Base-by-base conservation (phyloP, 768 basidiomycete species). In the Suillus brevipes region DNA sequence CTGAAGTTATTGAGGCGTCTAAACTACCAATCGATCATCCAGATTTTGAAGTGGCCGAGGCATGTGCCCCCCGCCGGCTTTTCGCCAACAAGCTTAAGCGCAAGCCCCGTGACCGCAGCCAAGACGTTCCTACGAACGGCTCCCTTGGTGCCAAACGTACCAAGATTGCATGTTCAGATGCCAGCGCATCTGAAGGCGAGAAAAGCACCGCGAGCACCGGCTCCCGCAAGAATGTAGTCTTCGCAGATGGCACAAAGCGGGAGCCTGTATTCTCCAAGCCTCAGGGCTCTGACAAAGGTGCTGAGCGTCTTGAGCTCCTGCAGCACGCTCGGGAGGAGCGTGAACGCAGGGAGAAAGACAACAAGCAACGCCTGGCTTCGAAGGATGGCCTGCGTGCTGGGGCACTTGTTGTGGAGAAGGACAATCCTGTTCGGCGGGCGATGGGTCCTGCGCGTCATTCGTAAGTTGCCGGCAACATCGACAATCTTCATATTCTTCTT, bases 21-120 rank as follows among this genome's bases (percentile, higher is more conserved):
- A 78, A 74, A 36, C 79, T 91, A 14, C 88, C 89, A 0, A 77
- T 86, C 7, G 79, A 84, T 9, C 84, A 92, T 68, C 87, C 88
- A 0, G 88, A 90, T 60, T 92, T 81, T 71, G 87, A 87, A 42
- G 88, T 88, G 1, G 75, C 79, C 1, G 79, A 84, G 13, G 77
- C 79, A 13, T 86, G 84, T 56, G 80, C 83, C 3, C 89, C 90
- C 0, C 85, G 81, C 68, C 77, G 84, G 40, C 79, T 91, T 13
- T 91, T 90, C 73, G 80, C 83, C 34, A 68, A 70, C 37, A 65
- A 64, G 7, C 73, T 74, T n/a, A 77, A 73, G 65, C 69, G 67
- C 40, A 75, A 75, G 45, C 64, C 65, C 4, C 65, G 69, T 34
- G 76, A 75, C 50, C 69, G 58, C 28, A 77, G 70, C 56, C 68